Evolutionary conservation across 805 yeast species (phyloP), one percentile per base, ranked within the genome.

Genomic region (Starmera quercuum): DNA sequence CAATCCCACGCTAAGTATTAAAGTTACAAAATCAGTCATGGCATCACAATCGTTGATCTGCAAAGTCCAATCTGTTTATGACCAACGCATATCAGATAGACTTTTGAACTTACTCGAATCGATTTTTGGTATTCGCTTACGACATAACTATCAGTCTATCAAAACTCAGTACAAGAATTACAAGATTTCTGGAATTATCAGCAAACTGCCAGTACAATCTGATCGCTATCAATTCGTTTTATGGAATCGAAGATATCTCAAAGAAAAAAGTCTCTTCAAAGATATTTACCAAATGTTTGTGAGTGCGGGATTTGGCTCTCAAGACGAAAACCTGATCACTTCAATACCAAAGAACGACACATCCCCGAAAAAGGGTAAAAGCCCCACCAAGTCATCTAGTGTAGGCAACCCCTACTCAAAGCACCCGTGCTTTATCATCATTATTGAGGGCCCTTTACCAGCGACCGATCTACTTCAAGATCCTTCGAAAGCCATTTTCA

Each of bases 221-320:
- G 63, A 54, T 28, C 38, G 44, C 1, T 57, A 61, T 36, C 83
- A 75, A 42, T 65, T 59, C 32, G 42, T 74, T 2, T 68, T 60
- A 33, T 41, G 71, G 16, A 73, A 77, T 47, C 61, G 61, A 3
- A 53, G 68, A 17, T 7, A 29, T 34, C 36, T 44, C 11, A 32
- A 27, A 18, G 34, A 36, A 29, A 32, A 24, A 3, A 36, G 34
- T 5, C 15, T 61, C 8, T 19, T 29, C 2, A 43, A 38, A 14
- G 31, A 18, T 0, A 40, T 64, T 10, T 57, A 57, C 32, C 43
- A 39, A 22, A 16, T 40, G 6, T 61, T 63, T 35, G 23, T 28
- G 9, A 31, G 42, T 33, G 22, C 54, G 26, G 48, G 44, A 7
- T 46, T 49, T 51, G 41, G 53, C 34, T 8, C n/a, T 5, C 37